These are phyloP conservation scores for Pseudogymnoascus sp. DNA, from an alignment of 2,329 filamentous ascomycete species.

Conservation along the genomic window DNA sequence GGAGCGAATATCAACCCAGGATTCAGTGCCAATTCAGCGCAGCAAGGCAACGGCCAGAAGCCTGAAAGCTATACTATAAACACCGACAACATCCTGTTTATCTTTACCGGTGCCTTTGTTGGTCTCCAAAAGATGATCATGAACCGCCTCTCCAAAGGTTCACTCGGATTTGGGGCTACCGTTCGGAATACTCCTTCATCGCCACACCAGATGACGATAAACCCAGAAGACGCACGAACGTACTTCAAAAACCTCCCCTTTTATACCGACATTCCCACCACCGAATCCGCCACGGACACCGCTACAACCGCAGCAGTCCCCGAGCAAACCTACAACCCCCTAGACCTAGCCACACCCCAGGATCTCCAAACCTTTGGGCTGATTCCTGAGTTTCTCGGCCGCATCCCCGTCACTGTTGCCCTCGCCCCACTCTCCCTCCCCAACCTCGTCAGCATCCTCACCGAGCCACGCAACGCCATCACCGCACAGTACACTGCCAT, in stretches of 20 bases:
- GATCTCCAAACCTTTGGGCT: conserved; percentile 82
- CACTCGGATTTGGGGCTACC: conserved; percentile 83
- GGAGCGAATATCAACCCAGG: conserved; percentile 14
- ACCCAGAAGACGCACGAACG: conserved; percentile 49
- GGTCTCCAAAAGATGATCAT: conserved; percentile 82
- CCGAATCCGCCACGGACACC: neutral
- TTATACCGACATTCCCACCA: conserved; percentile 30
- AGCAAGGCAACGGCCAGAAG: conserved; percentile 17
- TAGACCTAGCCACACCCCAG: conserved; percentile 66
- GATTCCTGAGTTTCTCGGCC: conserved; percentile 92
- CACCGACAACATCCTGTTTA: conserved; percentile 94
- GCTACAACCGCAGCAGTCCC: neutral
- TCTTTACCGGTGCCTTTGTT: conserved; percentile 92
- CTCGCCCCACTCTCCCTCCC: conserved; percentile 63
- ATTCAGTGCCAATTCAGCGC: conserved; percentile 14
- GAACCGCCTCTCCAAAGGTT: conserved; percentile 73
- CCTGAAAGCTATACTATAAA: conserved; percentile 61
- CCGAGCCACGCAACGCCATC: conserved; percentile 82
- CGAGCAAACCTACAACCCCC: conserved; percentile 29
- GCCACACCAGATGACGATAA: conserved; percentile 45
- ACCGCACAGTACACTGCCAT: conserved; percentile 82
- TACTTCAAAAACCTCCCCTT: conserved; percentile 52
- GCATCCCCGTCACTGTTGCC: conserved; percentile 82
- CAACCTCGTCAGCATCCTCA: conserved; percentile 77
- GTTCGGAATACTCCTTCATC: conserved; percentile 52